Percentiles rank a stretch among this genome's conserved stretches.
Conservation (phyloP, 116 monocot species). For the Zostera marina region DNA sequence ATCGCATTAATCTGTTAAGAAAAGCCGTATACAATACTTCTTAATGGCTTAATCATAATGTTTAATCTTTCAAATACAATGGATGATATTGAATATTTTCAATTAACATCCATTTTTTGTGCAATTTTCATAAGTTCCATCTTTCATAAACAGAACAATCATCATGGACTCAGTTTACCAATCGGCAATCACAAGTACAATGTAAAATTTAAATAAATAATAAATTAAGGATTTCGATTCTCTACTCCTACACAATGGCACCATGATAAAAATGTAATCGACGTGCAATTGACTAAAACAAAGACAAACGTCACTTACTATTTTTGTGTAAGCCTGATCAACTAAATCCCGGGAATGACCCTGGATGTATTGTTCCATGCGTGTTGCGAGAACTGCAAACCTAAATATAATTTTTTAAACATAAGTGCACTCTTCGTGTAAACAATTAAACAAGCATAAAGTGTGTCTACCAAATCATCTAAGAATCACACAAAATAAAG, state of each 20-base stretch:
- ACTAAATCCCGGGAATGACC: slow-evolving; percentile 94
- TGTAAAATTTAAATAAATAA: not conserved
- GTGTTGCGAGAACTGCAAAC: slow-evolving; percentile 89
- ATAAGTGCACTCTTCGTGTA: not conserved
- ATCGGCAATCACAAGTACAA: too few relatives aligned
- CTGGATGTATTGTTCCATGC: slow-evolving; percentile 98
- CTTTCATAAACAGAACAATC: too few relatives aligned
- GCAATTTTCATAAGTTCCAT: too few relatives aligned
- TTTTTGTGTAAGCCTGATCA: slow-evolving; percentile 86
- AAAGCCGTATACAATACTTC: not conserved
- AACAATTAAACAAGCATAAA: not conserved
- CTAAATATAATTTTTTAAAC: slow-evolving; percentile 15
- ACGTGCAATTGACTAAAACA: not conserved
- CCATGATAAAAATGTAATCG: not conserved
- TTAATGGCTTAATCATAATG: not conserved
- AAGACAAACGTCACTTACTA: slow-evolving; percentile 38
- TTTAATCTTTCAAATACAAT: not conserved
- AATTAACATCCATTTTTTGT: not conserved
- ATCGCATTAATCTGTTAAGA: slow-evolving; percentile 63
- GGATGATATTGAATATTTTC: not conserved
- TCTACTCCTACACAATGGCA: not conserved
- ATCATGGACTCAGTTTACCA: too few relatives aligned
- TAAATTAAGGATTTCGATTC: not conserved
- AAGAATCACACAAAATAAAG: not conserved
- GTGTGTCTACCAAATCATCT: not conserved